Conservation (phyloP, 2,329 filamentous ascomycete species). For the Shiraia sp. region DNA sequence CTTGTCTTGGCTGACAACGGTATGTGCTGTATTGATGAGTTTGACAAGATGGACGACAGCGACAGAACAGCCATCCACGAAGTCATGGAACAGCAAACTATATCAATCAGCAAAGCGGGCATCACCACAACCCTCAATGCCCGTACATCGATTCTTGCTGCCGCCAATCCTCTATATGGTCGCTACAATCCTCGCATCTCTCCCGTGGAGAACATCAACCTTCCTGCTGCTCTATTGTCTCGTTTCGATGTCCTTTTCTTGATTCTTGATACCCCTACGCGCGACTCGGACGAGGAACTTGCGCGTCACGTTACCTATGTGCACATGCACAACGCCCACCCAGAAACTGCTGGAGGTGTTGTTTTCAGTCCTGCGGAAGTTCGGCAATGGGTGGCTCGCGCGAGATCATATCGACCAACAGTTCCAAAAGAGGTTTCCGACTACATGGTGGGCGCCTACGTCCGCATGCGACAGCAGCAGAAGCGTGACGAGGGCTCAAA, state of each 20-base stretch:
- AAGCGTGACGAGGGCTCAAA: conserved; percentile 88
- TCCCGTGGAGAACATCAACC: conserved; percentile 98
- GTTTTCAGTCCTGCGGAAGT: conserved; percentile 93
- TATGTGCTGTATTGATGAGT: conserved; percentile 85
- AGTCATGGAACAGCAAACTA: conserved; percentile 88
- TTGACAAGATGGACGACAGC: conserved; percentile 87
- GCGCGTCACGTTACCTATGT: conserved; percentile 95
- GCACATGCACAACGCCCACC: conserved; percentile 95
- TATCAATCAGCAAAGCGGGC: conserved; percentile 86
- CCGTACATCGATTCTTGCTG: conserved; percentile 91
- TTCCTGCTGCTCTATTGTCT: conserved; percentile 93
- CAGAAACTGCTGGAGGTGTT: conserved; percentile 68
- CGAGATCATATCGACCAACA: conserved; percentile 82
- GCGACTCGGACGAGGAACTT: conserved; percentile 88
- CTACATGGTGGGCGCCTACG: conserved; percentile 96
- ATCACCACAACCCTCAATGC: conserved; percentile 97
- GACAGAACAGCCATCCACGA: conserved; percentile 83
- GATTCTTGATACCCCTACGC: conserved; percentile 89
- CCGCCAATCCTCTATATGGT: conserved; percentile 95
- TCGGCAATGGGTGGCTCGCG: conserved; percentile 92
- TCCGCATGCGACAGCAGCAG: conserved; percentile 89
- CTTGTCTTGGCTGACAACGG: conserved; percentile 81
- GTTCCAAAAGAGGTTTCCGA: conserved; percentile 86
- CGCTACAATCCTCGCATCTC: conserved; percentile 98
- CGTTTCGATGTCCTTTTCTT: conserved; percentile 98